Evolutionary conservation across 208 protist species (phyloP).

Genomic region (Leishmania tropica): DNA sequence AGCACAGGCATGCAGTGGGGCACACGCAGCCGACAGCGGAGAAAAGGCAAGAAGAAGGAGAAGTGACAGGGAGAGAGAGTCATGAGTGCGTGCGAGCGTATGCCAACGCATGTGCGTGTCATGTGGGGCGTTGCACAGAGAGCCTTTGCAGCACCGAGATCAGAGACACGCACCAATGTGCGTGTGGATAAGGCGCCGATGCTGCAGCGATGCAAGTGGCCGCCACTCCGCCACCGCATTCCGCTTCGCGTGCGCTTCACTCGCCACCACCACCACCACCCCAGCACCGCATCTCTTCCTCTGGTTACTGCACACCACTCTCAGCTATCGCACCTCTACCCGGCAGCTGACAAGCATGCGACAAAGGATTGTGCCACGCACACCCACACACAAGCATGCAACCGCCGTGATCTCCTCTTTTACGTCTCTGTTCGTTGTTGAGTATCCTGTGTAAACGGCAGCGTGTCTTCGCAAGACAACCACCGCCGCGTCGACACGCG

Average conservation of each 20-base stretch:
- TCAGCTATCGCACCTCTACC: not conserved
- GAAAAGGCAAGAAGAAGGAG: too few species aligned
- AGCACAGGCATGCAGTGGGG: too few species aligned
- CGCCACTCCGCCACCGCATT: not conserved
- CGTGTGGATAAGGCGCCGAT: not conserved
- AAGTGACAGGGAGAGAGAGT: not conserved
- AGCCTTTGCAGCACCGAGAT: not conserved
- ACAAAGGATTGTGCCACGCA: not conserved
- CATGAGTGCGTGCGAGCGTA: not conserved
- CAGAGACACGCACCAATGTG: not conserved
- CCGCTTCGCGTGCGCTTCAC: too few species aligned
- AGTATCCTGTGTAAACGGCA: not conserved
- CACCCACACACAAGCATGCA: too few species aligned
- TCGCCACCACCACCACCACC: not conserved
- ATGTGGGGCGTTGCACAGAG: not conserved
- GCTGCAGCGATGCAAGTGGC: not conserved
- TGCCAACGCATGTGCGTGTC: not conserved
- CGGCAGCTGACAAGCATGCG: not conserved
- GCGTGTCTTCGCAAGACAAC: not conserved
- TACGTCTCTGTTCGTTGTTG: not conserved
- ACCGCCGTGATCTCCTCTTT: not conserved
- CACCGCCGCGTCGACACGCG: not conserved
- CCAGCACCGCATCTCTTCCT: too few species aligned
- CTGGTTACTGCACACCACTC: not conserved
- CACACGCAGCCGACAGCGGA: too few species aligned